Conservation (phyloP, 2,329 filamentous ascomycete genomes). For the Rhinocladiella similis region DNA sequence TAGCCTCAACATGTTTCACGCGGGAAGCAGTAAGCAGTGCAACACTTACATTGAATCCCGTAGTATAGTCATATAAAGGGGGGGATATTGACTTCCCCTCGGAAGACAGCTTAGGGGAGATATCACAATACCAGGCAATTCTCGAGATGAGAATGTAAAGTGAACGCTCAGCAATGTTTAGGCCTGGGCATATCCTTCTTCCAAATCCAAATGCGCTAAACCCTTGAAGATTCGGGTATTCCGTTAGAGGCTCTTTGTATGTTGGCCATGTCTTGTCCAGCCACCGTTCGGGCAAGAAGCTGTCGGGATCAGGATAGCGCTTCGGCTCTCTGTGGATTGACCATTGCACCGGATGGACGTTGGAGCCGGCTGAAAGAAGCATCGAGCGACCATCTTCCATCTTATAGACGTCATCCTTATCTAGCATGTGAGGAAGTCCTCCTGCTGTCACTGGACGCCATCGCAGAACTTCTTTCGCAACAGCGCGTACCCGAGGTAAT, state of each 20-base stretch:
- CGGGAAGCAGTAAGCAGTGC: too few relatives aligned
- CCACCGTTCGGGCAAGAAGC: constrained; percentile 28
- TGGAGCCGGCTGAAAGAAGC: constrained; percentile 50
- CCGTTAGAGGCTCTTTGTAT: constrained; percentile 24
- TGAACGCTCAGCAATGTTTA: constrained; percentile 30
- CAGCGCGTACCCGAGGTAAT: constrained; percentile 39
- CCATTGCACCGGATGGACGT: constrained; percentile 46
- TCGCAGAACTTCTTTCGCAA: constrained; percentile 44
- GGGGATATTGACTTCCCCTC: too few relatives aligned
- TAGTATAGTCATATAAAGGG: not conserved
- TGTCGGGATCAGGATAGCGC: constrained; percentile 28
- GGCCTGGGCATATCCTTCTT: constrained; percentile 25
- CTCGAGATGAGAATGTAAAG: constrained; percentile 56
- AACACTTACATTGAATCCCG: not conserved
- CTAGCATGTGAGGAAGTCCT: constrained; percentile 5
- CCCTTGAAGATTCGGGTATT: constrained; percentile 23
- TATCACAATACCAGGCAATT: constrained; percentile 57
- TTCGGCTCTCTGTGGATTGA: constrained; percentile 25
- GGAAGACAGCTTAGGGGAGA: too few relatives aligned
- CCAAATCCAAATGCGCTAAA: constrained; percentile 26
- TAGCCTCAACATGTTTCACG: too few relatives aligned
- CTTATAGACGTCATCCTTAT: constrained; percentile 28
- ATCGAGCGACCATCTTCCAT: too few relatives aligned
- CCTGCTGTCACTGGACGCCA: constrained; percentile 39
- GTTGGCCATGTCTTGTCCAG: constrained; percentile 23